Evolutionary conservation across 140 eudicot species (phyloP).

Genomic region (Ambrosia hybrid): DNA sequence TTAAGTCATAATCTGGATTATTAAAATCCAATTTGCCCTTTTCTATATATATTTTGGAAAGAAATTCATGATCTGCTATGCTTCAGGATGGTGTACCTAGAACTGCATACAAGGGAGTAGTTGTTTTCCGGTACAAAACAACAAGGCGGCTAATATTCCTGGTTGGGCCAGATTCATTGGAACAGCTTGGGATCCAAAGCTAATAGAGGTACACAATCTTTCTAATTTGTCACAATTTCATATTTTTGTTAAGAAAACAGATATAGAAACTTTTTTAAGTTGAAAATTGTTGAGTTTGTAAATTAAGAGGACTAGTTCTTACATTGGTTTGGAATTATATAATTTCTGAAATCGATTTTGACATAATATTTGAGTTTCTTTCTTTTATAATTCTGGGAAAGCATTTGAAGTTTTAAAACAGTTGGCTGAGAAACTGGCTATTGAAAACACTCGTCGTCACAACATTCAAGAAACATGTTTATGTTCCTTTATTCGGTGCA

Average conservation of each 20-base stretch:
- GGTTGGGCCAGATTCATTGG: slow-evolving; percentile 75
- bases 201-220: slow-evolving; percentile 23
- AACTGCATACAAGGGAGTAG: slow-evolving; percentile 88
- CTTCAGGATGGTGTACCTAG: slow-evolving; percentile 93
- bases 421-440: background rate
- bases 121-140: slow-evolving; percentile 73
- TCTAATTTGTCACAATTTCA: slow-evolving; percentile 4
- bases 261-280: background rate
- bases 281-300: slow-evolving; percentile 7
- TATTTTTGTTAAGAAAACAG: background rate
- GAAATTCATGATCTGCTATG: slow-evolving; percentile 15
- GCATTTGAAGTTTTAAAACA: slow-evolving; percentile 12
- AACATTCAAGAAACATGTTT: too few species aligned
- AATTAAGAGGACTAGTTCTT: background rate
- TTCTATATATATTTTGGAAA: background rate
- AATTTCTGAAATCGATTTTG: background rate
- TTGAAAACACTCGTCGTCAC: too few species aligned
- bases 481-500: too few species aligned
- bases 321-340: background rate
- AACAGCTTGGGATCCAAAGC: slow-evolving; percentile 60
- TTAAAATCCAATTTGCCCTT: too few species aligned
- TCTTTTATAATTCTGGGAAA: slow-evolving; percentile 11
- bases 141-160: slow-evolving; percentile 56
- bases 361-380: slow-evolving; percentile 8
- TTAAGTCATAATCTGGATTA: too few species aligned